Evolutionary conservation across 148 eudicot species (phyloP).

Genomic region (Rhododendron kiyosumense): DNA sequence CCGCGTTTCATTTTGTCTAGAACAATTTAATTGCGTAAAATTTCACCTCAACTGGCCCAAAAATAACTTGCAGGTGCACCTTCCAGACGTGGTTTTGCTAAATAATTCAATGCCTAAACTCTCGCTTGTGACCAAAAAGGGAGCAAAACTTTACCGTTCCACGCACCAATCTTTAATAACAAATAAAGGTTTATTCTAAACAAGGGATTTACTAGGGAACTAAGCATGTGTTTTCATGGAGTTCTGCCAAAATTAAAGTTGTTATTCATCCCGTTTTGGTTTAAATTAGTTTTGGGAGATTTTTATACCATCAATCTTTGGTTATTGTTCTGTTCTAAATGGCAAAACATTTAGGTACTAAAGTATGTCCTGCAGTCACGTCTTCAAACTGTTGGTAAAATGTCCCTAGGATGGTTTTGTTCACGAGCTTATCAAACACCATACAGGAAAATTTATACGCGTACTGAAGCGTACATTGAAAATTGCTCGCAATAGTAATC

Average conservation of each 20-base stretch:
- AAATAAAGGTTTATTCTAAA: neutral
- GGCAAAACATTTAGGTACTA: neutral
- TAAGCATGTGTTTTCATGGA: neutral
- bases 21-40: neutral
- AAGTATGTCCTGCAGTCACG: neutral
- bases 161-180: neutral
- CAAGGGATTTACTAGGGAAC: neutral
- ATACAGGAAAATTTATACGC: neutral
- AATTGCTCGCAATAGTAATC: neutral
- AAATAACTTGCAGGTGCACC: constrained; percentile 3
- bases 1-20: neutral
- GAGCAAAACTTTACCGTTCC: neutral
- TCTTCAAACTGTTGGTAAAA: neutral
- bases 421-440: neutral
- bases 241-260: neutral
- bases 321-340: neutral
- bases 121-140: neutral
- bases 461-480: neutral
- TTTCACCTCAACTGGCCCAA: neutral
- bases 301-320: neutral
- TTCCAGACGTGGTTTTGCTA: neutral
- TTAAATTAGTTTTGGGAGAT: neutral
- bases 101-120: neutral
- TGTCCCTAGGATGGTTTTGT: neutral
- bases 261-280: neutral